Conservation (phyloP, 192 early-diverging fungal genomes). For the Ramicandelaber brevisporus region DNA sequence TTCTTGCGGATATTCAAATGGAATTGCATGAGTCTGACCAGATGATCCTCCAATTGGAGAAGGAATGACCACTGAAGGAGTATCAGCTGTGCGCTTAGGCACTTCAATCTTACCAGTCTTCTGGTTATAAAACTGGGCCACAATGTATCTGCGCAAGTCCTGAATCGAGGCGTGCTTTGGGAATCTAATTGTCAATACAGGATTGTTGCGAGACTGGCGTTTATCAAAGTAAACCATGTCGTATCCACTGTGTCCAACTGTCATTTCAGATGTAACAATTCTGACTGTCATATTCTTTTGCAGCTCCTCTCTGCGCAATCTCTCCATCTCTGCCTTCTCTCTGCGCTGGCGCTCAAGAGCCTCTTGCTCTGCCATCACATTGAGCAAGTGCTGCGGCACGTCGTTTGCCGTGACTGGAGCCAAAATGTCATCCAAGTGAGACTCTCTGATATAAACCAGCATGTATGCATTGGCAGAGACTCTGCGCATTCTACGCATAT, state of each 20-base stretch:
- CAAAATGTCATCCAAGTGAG: constrained; percentile 40
- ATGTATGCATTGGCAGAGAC: constrained; percentile 97
- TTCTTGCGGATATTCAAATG: constrained; percentile 10
- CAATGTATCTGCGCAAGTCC: no score
- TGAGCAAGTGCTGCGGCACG: constrained; percentile 55
- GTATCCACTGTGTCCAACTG: constrained; percentile 51
- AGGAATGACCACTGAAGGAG: constrained; percentile 30
- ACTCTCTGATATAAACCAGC: constrained; percentile 86
- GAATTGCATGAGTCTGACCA: constrained; percentile 3
- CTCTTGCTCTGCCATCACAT: constrained; percentile 37
- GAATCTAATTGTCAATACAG: constrained; percentile 11
- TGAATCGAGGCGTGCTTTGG: no score
- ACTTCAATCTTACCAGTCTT: constrained; percentile 18
- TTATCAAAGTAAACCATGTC: constrained; percentile 60
- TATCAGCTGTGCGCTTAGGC: constrained; percentile 16
- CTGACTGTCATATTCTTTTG: constrained; percentile 21
- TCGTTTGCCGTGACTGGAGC: constrained; percentile 32
- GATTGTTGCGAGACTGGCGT: constrained; percentile 10
- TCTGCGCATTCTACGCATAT: constrained; percentile 20
- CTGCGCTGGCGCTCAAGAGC: constrained; percentile 18
- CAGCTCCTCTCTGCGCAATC: no score
- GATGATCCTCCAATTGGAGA: constrained; percentile 11
- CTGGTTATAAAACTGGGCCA: no score
- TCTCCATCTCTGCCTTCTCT: constrained; percentile 37
- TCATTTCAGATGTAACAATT: constrained; percentile 38